Evolutionary conservation across 441 rosid species (phyloP).

Genomic region (Isatis lusitanica): DNA sequence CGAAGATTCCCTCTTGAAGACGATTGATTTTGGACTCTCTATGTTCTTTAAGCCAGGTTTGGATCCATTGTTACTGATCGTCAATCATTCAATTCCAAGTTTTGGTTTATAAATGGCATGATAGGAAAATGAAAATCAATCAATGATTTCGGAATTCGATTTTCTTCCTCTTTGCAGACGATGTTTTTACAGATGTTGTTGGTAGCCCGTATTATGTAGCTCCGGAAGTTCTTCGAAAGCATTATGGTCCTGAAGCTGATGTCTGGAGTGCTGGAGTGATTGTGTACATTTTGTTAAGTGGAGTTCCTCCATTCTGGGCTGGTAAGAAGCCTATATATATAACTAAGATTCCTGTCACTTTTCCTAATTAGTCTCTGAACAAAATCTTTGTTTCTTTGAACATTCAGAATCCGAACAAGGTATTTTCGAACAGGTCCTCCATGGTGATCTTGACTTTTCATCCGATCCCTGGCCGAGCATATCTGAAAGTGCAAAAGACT

Average conservation of each 20-base stretch:
- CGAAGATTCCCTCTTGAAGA: conserved; percentile 81
- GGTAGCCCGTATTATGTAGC: conserved; percentile 96
- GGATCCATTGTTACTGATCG: background rate
- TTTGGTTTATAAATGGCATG: conserved; percentile 7
- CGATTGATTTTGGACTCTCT: conserved; percentile 89
- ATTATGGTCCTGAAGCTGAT: conserved; percentile 85
- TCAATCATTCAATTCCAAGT: background rate
- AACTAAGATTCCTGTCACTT: background rate
- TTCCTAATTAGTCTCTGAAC: background rate
- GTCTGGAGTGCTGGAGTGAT: conserved; percentile 98
- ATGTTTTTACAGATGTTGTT: conserved; percentile 77
- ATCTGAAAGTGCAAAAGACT: conserved; percentile 87
- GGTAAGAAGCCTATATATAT: conserved; percentile 44
- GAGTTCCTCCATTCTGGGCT: conserved; percentile 98
- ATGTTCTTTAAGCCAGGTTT: conserved; percentile 90
- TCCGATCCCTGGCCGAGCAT: conserved; percentile 91
- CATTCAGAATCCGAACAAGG: conserved; percentile 71
- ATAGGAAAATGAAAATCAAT: background rate
- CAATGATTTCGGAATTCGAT: background rate
- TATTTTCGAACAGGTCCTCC: conserved; percentile 82
- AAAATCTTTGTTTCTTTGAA: background rate
- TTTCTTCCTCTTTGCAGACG: conserved; percentile 45
- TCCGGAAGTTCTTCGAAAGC: conserved; percentile 82
- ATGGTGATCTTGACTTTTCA: conserved; percentile 84
- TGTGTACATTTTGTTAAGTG: conserved; percentile 79